A percentile compares a stretch with the other conserved stretches of the same genome.
Conservation (phyloP, 345 rosid species). For the Eucalyptus erythrocorys region DNA sequence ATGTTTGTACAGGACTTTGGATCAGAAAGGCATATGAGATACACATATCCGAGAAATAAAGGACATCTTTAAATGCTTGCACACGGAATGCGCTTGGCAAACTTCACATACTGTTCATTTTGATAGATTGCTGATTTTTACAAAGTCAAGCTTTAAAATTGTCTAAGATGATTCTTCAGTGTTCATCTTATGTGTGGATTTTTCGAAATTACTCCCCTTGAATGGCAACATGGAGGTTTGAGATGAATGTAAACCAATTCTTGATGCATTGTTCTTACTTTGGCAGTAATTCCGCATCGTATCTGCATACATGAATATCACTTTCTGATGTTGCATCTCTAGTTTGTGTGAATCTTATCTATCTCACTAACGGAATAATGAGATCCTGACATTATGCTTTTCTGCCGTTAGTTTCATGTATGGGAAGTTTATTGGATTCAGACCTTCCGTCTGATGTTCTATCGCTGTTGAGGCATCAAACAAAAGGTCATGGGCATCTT, state of each 20-base stretch:
- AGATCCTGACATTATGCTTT: background rate
- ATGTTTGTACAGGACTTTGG: background rate
- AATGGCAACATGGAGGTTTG: background rate
- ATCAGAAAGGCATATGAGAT: background rate
- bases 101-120: background rate
- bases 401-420: constrained; percentile 18
- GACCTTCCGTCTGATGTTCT: constrained; percentile 25
- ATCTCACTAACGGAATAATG: background rate
- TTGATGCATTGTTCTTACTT: background rate
- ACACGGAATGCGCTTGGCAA: background rate
- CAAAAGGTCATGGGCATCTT: constrained; percentile 5
- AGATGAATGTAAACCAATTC: background rate
- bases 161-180: background rate
- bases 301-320: background rate
- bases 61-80: background rate
- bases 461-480: constrained; percentile 22
- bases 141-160: background rate
- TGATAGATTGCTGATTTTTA: background rate
- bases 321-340: background rate
- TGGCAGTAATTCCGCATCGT: background rate
- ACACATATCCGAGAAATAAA: background rate
- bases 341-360: background rate
- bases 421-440: constrained; percentile 47
- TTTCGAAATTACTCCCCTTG: background rate
- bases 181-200: background rate